Evolutionary conservation across 1,284 basidiomycete genomes (phyloP).

Genomic region (Apiotrichum sp.): DNA sequence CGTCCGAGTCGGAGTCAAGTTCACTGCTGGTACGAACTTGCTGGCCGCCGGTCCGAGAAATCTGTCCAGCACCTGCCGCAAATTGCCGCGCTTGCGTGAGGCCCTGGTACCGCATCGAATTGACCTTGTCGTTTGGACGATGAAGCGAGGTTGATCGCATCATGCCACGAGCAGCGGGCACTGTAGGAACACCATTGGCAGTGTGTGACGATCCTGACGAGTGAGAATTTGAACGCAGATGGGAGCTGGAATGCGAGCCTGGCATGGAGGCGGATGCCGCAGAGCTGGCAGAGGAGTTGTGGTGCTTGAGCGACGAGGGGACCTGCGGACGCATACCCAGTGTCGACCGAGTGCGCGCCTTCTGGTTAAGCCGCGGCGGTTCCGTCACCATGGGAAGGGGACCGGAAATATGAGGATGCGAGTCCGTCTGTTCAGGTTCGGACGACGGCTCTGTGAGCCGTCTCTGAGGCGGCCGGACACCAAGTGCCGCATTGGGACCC

Average conservation of each 20-base stretch:
- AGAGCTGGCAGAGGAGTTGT: background rate
- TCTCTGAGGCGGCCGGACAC: background rate
- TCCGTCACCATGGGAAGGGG: constrained; percentile 20
- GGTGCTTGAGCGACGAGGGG: background rate
- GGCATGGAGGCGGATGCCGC: too few species aligned
- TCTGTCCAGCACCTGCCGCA: background rate
- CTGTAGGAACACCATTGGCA: too few species aligned
- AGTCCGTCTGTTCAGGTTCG: constrained; percentile 5
- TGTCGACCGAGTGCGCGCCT: background rate
- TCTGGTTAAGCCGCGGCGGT: background rate
- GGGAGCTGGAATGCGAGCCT: too few species aligned
- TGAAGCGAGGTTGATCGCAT: background rate
- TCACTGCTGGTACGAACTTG: constrained; percentile 9
- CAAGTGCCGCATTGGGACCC: constrained; percentile 8
- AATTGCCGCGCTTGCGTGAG: constrained; percentile 8
- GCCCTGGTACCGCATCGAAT: constrained; percentile 5
- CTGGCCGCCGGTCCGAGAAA: background rate
- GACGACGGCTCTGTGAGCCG: constrained; percentile 5
- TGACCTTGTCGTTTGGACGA: constrained; percentile 1
- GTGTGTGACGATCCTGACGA: too few species aligned
- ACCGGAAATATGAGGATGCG: constrained; percentile 21
- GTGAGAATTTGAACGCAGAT: too few species aligned
- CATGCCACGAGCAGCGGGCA: background rate
- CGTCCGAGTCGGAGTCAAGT: constrained; percentile 29
- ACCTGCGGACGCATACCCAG: background rate